Conservation (phyloP, 495 filamentous ascomycete genomes). For the Lasiosphaeria miniovina region DNA sequence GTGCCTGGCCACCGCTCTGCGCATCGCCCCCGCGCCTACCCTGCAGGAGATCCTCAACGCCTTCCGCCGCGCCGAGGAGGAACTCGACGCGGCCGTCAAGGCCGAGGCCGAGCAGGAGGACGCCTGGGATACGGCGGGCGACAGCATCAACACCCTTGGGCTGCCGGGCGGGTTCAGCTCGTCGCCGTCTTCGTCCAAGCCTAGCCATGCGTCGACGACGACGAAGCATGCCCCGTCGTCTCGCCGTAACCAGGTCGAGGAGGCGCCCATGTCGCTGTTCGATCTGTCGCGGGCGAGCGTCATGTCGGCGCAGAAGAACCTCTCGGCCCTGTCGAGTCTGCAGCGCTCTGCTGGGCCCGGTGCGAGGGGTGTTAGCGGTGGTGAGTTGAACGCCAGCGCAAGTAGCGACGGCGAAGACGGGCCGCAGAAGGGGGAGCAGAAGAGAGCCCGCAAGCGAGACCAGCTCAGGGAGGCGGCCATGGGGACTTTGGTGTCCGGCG, state of each 20-base stretch:
- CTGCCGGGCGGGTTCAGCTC: slow-evolving; percentile 65
- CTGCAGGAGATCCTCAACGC: slow-evolving; percentile 80
- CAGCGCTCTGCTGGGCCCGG: slow-evolving; percentile 28
- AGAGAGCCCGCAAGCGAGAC: slow-evolving; percentile 71
- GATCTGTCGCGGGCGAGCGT: slow-evolving; percentile 81
- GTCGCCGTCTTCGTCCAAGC: not conserved
- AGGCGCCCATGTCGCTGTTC: slow-evolving; percentile 91
- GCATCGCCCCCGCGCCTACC: slow-evolving; percentile 72
- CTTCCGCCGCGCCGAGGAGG: slow-evolving; percentile 86
- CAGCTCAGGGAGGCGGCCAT: slow-evolving; percentile 74
- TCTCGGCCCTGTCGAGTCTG: slow-evolving; percentile 46
- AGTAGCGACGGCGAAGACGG: slow-evolving; percentile 26
- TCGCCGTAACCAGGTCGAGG: slow-evolving; percentile 37
- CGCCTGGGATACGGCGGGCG: slow-evolving; percentile 66
- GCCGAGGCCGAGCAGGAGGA: slow-evolving; percentile 72
- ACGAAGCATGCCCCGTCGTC: slow-evolving; percentile 9
- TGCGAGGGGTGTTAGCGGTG: slow-evolving; percentile 16
- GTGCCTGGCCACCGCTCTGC: slow-evolving; percentile 78
- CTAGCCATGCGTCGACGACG: slow-evolving; percentile 23
- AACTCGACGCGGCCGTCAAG: slow-evolving; percentile 64
- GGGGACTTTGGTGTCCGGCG: slow-evolving; percentile 69
- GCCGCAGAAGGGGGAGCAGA: slow-evolving; percentile 42
- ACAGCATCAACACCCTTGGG: slow-evolving; percentile 38
- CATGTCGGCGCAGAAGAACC: slow-evolving; percentile 60
- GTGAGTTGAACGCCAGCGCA: not conserved